Conservation (phyloP, 2,329 filamentous ascomycete species). For the Ceratocystis lukuohia region DNA sequence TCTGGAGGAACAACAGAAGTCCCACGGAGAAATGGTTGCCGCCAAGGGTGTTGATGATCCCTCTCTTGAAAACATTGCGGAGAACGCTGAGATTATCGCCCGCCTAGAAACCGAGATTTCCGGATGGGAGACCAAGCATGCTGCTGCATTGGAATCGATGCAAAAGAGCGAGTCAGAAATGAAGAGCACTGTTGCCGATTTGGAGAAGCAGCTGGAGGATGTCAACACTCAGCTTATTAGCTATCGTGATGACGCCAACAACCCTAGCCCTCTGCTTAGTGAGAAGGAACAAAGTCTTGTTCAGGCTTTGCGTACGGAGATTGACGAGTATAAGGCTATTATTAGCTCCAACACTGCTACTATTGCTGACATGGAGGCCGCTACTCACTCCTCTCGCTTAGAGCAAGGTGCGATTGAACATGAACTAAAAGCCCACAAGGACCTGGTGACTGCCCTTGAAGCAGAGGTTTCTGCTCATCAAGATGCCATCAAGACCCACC, state of each 20-base stretch:
- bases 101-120: constrained; percentile 58
- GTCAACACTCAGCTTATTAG: constrained; percentile 39
- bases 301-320: constrained; percentile 52
- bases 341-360: constrained; percentile 55
- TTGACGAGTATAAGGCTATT: constrained; percentile 67
- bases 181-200: constrained; percentile 54
- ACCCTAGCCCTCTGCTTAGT: constrained; percentile 28
- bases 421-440: constrained; percentile 36
- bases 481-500: constrained; percentile 40
- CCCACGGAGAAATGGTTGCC: constrained; percentile 1
- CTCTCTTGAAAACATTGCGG: constrained; percentile 12
- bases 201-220: constrained; percentile 48
- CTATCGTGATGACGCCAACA: constrained; percentile 32
- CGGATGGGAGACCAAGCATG: constrained; percentile 65
- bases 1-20: constrained; percentile 17
- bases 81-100: constrained; percentile 31
- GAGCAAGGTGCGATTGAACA: constrained; percentile 38
- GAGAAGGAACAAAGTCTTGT: constrained; percentile 47
- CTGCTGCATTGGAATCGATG: constrained; percentile 55
- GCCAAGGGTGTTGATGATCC: constrained; percentile 1
- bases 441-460: constrained; percentile 41
- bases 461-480: constrained; percentile 48
- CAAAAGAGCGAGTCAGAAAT: constrained; percentile 60
- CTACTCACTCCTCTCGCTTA: constrained; percentile 48
- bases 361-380: constrained; percentile 60